Evolutionary conservation across 805 yeast species (phyloP), one percentile per base, ranked within the genome.

Genomic region (Tetrapisispora arboricola): DNA sequence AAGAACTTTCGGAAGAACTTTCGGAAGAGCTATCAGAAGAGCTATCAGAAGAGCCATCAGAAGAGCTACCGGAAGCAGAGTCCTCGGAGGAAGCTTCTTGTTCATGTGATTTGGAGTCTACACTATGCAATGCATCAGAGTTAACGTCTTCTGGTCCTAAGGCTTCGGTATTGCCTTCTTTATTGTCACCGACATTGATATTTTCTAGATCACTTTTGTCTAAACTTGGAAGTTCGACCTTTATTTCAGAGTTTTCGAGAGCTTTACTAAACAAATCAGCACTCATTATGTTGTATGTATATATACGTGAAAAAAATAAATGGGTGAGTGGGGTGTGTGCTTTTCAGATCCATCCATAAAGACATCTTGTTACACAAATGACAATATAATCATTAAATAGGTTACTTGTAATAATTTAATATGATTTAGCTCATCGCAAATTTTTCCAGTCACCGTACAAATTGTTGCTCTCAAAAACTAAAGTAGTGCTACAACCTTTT

Each of bases 201-300:
- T 24, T 17, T 9, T 50, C 55, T 8, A 54, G 40, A 25, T 49
- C 54, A 37, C 52, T 52, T 9, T 42, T 39, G 25, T 34, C 37
- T 3, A 49, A 44, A 15, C 43, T 22, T 2, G 38, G 32, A 20
- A 43, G 24, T 5, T 32, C 32, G 9, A 29, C 35, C 15, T 36
- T 16, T 6, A 25, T 49, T 3, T 34, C 46, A 2, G 50, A 47
- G 25, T 49, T 46, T 19, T 50, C 49, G 18, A 57, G 29, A 10
- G 57, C 55, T 36, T 49, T 45, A 8, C 44, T 42, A 38, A 57
- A 57, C 17, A 51, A 24, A 44, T 55, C 54, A 7, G 48, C 45
- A 25, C 40, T 28, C 44, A 46, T 45, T n/a, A 24, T n/a, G n/a
- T n/a, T n/a, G 26, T 24, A 24, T 24, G 11, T 24, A 24, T 24